These are phyloP conservation scores for Xenosphaeropsis pyriputrescens DNA, from an alignment of 2,329 filamentous ascomycete genomes.

Conservation along the genomic window DNA sequence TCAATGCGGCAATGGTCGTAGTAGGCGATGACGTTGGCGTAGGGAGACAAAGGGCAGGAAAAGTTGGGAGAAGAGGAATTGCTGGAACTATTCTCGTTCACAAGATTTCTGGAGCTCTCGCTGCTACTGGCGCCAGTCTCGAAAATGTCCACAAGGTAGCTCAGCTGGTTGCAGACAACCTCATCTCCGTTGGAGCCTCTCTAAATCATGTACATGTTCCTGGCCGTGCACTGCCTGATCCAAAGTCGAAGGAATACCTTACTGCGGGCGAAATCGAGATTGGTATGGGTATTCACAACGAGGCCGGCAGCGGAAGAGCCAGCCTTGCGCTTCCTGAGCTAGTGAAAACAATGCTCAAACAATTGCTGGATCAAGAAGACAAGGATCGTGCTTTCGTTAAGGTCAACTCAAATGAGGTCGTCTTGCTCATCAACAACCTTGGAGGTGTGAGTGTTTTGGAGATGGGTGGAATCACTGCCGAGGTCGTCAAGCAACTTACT, in stretches of 20 bases:
- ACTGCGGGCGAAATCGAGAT: conserved; percentile 42
- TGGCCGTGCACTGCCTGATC: conserved; percentile 44
- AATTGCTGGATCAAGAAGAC: conserved; percentile 47
- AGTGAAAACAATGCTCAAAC: conserved; percentile 46
- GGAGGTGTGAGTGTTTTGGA: conserved; percentile 55
- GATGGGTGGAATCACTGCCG: conserved; percentile 50
- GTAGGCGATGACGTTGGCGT: conserved; percentile 90
- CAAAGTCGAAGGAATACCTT: conserved; percentile 39
- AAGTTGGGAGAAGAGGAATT: conserved; percentile 82
- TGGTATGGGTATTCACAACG: conserved; percentile 63
- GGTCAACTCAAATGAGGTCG: conserved; percentile 43
- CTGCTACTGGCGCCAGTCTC: conserved; percentile 52
- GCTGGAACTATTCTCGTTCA: conserved; percentile 84
- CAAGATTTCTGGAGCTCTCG: conserved; percentile 77
- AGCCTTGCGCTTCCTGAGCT: conserved; percentile 31
- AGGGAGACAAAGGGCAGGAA: conserved; percentile 67
- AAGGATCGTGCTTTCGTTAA: conserved; percentile 47
- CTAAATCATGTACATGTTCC: conserved; percentile 90
- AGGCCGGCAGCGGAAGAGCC: conserved; percentile 36
- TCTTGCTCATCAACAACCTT: conserved; percentile 54
- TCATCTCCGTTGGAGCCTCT: conserved; percentile 75
- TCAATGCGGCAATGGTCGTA: conserved; percentile 75
- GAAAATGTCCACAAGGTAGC: conserved; percentile 62
- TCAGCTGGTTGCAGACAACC: conserved; percentile 54
- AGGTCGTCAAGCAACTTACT: conserved; percentile 46